A percentile compares a stretch with the other conserved stretches of the same genome.
Evolutionary conservation across 106 monocot species (phyloP).

Genomic region (Allium fistulosum): DNA sequence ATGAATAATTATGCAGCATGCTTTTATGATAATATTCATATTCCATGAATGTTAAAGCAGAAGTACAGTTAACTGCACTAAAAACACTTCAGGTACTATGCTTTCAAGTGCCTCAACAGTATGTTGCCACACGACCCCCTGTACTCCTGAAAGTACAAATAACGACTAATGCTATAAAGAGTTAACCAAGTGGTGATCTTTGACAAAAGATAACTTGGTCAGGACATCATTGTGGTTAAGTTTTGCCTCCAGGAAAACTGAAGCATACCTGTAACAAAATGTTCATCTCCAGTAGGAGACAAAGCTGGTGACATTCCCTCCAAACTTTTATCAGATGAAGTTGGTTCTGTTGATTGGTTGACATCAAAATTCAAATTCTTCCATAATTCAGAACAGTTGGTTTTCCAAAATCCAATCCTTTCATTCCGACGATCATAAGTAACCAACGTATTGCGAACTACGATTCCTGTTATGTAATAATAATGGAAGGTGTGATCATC

Average conservation of each 20-base stretch:
- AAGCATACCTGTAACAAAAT: slow-evolving; percentile 18
- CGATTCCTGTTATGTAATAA: slow-evolving; percentile 46
- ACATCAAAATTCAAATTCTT: slow-evolving; percentile 31
- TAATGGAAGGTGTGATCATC: no score
- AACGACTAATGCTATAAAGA: not conserved
- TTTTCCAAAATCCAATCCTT: slow-evolving; percentile 95
- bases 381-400: slow-evolving; percentile 87
- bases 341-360: slow-evolving; percentile 34
- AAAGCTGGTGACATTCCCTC: slow-evolving; percentile 34
- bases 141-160: slow-evolving; percentile 1
- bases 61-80: not conserved
- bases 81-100: not conserved
- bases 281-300: slow-evolving; percentile 41
- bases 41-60: not conserved
- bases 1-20: no score
- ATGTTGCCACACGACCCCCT: no score
- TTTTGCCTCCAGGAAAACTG: no score
- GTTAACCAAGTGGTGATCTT: not conserved
- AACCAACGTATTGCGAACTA: slow-evolving; percentile 91
- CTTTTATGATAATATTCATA: not conserved
- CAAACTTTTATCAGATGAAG: slow-evolving; percentile 20
- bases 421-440: slow-evolving; percentile 62
- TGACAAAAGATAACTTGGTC: no score
- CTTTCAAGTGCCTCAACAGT: no score
- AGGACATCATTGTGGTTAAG: no score